phyloP scores from a whole-genome alignment of 2,329 filamentous ascomycete genomes.

The Rutstroemia sydowiana region DNA sequence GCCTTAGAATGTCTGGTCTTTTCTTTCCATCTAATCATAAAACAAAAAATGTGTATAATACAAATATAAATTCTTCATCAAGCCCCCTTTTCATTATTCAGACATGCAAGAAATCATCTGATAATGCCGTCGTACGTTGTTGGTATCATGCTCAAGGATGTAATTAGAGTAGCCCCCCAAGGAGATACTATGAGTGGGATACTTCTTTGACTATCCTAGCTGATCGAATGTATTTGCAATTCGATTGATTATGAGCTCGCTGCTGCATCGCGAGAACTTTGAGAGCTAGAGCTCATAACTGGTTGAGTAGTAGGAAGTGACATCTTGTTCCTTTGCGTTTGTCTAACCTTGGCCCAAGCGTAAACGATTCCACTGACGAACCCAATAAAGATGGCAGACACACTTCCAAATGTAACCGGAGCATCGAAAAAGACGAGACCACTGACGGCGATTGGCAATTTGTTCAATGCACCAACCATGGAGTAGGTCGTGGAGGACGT shows the following conservation, averaged over 20 bases:
- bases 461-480: constrained; percentile 97
- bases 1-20: not conserved
- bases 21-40: constrained; percentile 7
- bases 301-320: constrained; percentile 60
- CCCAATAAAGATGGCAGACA: constrained; percentile 83
- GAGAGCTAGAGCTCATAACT: constrained; percentile 80
- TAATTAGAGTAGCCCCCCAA: not conserved
- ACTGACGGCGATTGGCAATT: constrained; percentile 88
- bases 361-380: constrained; percentile 93
- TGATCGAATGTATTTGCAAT: not conserved
- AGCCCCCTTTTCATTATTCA: not conserved
- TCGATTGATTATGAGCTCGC: constrained; percentile 39
- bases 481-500: constrained; percentile 97
- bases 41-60: constrained; percentile 7
- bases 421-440: constrained; percentile 94
- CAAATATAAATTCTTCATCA: constrained; percentile 3
- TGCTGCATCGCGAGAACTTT: constrained; percentile 81
- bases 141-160: not conserved
- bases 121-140: not conserved
- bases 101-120: not conserved
- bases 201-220: not conserved
- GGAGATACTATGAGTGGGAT: not conserved
- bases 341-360: constrained; percentile 75
- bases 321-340: constrained; percentile 59
- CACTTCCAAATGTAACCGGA: constrained; percentile 84